phyloP scores from a whole-genome alignment of 345 rosid genomes.

The Balakata baccata region DNA sequence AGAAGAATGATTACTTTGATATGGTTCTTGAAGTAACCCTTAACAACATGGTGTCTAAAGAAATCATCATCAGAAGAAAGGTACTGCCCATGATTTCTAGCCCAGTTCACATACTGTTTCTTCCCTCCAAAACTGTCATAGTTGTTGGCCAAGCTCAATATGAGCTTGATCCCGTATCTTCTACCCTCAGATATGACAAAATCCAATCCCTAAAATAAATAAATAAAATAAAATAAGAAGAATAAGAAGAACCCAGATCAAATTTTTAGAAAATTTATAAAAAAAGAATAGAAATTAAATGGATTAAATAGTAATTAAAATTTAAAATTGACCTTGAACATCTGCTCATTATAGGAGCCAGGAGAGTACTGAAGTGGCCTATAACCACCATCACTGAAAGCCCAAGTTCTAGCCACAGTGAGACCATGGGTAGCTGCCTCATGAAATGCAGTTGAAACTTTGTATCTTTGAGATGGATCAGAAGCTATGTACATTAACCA shows the following conservation, averaged over 20 bases:
- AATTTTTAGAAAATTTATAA: slow-evolving; percentile 3
- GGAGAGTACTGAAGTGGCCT: slow-evolving; percentile 32
- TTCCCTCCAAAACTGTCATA: slow-evolving; percentile 37
- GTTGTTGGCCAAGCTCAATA: slow-evolving; percentile 33
- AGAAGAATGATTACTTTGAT: slow-evolving; percentile 8
- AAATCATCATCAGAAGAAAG: slow-evolving; percentile 33
- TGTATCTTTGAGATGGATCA: slow-evolving; percentile 29
- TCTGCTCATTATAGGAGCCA: slow-evolving; percentile 28
- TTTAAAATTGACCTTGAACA: slow-evolving; percentile 23
- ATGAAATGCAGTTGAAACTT: slow-evolving; percentile 28
- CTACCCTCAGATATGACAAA: slow-evolving; percentile 36
- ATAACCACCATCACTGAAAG: slow-evolving; percentile 36
- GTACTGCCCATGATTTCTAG: slow-evolving; percentile 21
- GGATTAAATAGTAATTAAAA: neutral
- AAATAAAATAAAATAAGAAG: neutral
- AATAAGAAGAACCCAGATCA: neutral
- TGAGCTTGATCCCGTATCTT: slow-evolving; percentile 30
- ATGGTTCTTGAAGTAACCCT: slow-evolving; percentile 30
- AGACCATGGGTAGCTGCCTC: slow-evolving; percentile 30
- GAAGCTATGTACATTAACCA: slow-evolving; percentile 34
- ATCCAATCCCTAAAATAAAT: slow-evolving; percentile 24
- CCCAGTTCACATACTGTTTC: slow-evolving; percentile 36
- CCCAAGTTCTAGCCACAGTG: slow-evolving; percentile 35
- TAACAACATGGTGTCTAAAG: slow-evolving; percentile 31
- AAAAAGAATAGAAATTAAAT: neutral